Evolutionary conservation across 139 green algal genomes (phyloP), one percentile per base, ranked within the genome.

Genomic region (Gonium pectorale): DNA sequence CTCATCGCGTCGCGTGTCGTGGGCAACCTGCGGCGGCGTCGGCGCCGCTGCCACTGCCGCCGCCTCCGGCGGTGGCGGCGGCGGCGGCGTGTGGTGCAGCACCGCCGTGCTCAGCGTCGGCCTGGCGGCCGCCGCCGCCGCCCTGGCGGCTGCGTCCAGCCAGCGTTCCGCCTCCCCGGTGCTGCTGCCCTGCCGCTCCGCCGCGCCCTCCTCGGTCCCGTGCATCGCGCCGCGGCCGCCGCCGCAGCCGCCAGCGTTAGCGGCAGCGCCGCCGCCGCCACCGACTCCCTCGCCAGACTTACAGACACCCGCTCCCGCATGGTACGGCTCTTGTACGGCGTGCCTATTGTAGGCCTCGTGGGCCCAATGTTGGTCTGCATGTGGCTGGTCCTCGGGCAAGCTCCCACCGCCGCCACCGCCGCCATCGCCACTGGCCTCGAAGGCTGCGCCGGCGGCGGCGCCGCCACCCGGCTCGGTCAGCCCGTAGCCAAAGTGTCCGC

Each of bases 161-260:
- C 67, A 60, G 67, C 41, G 67, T 17, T 75, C 67, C 27, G 67
- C 26, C 41, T 9, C 41, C 22, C 41, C 41, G 41, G 43, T 59
- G 38, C 43, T 75, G 41, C 67, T 75, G 67, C 67, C 67, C 67
- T 75, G 67, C 67, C 67, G 41, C 67, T 75, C 67, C 41, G 41
- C 27, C 37, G 5, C 6, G 56, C 56, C 24, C 19, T 64, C n/a
- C n/a, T n/a, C n/a, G n/a, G n/a, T n/a, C n/a, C n/a, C n/a, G n/a
- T n/a, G n/a, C n/a, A n/a, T n/a, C n/a, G n/a, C n/a, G n/a, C n/a
- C n/a, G n/a, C n/a, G n/a, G n/a, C n/a, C 56, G 56, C 56, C 56
- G 56, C 56, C 24, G 56, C 56, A 15, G 56, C 24, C 56, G 56
- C 17, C 19, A n/a, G 56, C 19, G n/a, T 15, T 6, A 64, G 15